Evolutionary conservation across 257 asterid genomes (phyloP).

Genomic region (Nicotiana benthamiana): DNA sequence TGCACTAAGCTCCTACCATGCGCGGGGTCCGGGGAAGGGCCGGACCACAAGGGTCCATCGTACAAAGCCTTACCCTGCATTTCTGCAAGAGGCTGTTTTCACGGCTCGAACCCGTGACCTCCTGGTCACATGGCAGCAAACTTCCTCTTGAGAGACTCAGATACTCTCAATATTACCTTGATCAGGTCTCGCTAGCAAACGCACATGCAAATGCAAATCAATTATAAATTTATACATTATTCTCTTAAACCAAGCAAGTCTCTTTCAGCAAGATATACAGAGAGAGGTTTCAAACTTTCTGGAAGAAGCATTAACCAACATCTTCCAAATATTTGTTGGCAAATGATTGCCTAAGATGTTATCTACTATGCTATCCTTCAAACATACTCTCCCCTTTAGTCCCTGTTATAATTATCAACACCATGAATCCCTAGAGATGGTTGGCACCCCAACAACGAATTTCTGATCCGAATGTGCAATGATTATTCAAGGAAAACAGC

Average conservation of each 20-base stretch:
- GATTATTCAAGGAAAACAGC: not conserved
- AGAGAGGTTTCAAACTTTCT: not conserved
- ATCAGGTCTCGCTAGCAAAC: not conserved
- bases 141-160: not conserved
- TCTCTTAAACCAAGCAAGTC: not conserved
- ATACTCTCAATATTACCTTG: not conserved
- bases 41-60: too few species aligned
- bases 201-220: not conserved
- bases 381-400: not conserved
- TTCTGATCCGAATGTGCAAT: not conserved
- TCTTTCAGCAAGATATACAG: not conserved
- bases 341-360: not conserved
- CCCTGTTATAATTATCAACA: not conserved
- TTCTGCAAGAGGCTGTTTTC: too few species aligned
- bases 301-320: not conserved
- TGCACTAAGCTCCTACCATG: too few species aligned
- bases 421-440: not conserved
- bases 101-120: too few species aligned
- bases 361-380: not conserved
- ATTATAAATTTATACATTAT: not conserved
- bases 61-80: too few species aligned
- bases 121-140: too few species aligned
- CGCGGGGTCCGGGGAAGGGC: too few species aligned
- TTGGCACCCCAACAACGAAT: not conserved
- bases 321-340: not conserved